Percentiles rank a stretch among this genome's conserved stretches.
These are phyloP conservation scores for Apiotrichum porosum DNA, from an alignment of 1,284 basidiomycete species.

Conservation along the genomic window DNA sequence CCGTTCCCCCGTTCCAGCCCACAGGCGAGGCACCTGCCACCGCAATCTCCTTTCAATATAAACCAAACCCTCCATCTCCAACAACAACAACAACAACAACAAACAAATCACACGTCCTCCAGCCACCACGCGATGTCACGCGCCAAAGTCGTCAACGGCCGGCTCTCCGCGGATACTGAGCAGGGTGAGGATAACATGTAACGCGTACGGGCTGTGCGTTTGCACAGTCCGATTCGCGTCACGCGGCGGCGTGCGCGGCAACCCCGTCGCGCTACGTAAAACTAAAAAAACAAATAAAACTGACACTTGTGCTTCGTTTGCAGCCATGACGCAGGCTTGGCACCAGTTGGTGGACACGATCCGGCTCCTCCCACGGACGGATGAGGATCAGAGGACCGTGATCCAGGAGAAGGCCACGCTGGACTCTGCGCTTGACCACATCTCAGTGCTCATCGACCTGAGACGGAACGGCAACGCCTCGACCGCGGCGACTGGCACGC, in stretches of 20 bases:
- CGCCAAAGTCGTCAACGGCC: slow-evolving; percentile 5
- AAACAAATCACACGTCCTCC: too few species aligned
- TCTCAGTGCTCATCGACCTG: slow-evolving; percentile 29
- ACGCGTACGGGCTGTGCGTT: neutral
- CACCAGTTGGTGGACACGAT: slow-evolving; percentile 40
- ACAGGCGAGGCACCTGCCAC: too few species aligned
- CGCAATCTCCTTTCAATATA: too few species aligned
- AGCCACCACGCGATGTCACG: slow-evolving; percentile 8
- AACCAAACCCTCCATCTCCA: too few species aligned
- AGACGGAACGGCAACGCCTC: neutral
- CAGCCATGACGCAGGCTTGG: slow-evolving; percentile 38
- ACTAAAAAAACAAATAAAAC: neutral
- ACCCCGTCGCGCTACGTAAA: too few species aligned
- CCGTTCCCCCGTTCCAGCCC: too few species aligned
- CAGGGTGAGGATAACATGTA: slow-evolving; percentile 9
- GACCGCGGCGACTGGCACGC: neutral
- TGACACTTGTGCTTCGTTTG: neutral
- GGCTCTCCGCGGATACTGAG: slow-evolving; percentile 12
- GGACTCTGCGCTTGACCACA: slow-evolving; percentile 38
- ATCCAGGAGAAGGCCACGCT: slow-evolving; percentile 27
- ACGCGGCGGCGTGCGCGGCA: too few species aligned
- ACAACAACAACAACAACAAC: too few species aligned
- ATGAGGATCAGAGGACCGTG: slow-evolving; percentile 10
- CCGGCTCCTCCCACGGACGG: slow-evolving; percentile 25
- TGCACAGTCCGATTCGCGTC: neutral